Evolutionary conservation across 2,329 filamentous ascomycete species (phyloP).

Genomic region (Colletotrichum paranaense): DNA sequence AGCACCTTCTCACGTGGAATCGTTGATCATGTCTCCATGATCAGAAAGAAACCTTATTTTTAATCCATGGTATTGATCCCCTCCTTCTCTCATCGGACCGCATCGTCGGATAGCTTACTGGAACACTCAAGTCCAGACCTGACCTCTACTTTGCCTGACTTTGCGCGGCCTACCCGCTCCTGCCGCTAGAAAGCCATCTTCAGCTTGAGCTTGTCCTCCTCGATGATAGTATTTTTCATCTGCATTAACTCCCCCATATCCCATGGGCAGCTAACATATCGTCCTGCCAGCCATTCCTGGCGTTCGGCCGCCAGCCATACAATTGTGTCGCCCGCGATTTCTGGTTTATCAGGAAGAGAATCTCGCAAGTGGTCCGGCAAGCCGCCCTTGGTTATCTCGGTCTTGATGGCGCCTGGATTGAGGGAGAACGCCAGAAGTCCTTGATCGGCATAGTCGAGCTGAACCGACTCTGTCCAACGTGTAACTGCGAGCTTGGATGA

Average conservation of each 20-base stretch:
- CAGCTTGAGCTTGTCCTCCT: constrained; percentile 48
- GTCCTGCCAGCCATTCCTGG: constrained; percentile 50
- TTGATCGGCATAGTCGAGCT: constrained; percentile 33
- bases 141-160: no score
- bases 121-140: no score
- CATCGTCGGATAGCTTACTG: no score
- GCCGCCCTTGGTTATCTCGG: constrained; percentile 32
- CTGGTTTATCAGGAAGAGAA: constrained; percentile 35
- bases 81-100: no score
- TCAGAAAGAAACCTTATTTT: no score
- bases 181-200: constrained; percentile 38
- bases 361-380: constrained; percentile 37
- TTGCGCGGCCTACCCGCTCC: no score
- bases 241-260: constrained; percentile 49
- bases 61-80: no score
- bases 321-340: constrained; percentile 42
- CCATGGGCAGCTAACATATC: constrained; percentile 50
- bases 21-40: no score
- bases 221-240: constrained; percentile 47
- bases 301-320: constrained; percentile 44
- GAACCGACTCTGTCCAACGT: constrained; percentile 37
- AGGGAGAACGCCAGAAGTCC: constrained; percentile 38
- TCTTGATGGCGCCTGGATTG: constrained; percentile 39
- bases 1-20: no score
- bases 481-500: constrained; percentile 32